A percentile compares a stretch with the other conserved stretches of the same genome.
phyloP scores from a whole-genome alignment of 306 rosid genomes.

The Adenanthera pavonina region DNA sequence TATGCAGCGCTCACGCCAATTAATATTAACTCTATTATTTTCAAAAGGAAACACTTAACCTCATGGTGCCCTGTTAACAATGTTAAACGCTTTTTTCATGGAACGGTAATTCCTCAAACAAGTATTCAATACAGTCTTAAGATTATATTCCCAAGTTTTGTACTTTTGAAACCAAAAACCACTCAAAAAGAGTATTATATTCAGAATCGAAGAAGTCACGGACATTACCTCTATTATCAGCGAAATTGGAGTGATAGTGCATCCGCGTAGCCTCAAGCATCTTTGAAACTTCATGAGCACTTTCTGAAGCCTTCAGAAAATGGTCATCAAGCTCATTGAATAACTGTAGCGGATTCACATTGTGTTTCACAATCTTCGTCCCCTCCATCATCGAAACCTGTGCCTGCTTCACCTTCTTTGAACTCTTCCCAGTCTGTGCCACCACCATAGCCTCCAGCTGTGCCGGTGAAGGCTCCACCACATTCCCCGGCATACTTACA shows the following conservation, averaged over 20 bases:
- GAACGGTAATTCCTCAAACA: neutral
- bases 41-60: neutral
- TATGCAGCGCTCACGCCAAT: neutral
- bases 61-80: neutral
- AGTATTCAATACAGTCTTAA: neutral
- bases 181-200: neutral
- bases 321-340: conserved; percentile 59
- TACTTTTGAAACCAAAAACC: conserved; percentile 4
- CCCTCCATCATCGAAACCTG: conserved; percentile 43
- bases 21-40: neutral
- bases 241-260: conserved; percentile 78
- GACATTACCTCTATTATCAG: conserved; percentile 68
- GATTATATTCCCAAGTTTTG: neutral
- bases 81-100: neutral
- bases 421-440: conserved; percentile 34
- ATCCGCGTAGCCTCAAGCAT: conserved; percentile 77
- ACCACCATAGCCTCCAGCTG: conserved; percentile 40
- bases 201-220: neutral
- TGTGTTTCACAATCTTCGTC: conserved; percentile 43
- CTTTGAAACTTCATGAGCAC: conserved; percentile 73
- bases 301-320: conserved; percentile 71
- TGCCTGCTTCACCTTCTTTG: conserved; percentile 55
- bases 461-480: conserved; percentile 22
- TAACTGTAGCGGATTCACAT: conserved; percentile 44
- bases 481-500: conserved; percentile 21